These are phyloP conservation scores for Agrocybe chaxingu DNA, from an alignment of 768 basidiomycete genomes.

Conservation along the genomic window DNA sequence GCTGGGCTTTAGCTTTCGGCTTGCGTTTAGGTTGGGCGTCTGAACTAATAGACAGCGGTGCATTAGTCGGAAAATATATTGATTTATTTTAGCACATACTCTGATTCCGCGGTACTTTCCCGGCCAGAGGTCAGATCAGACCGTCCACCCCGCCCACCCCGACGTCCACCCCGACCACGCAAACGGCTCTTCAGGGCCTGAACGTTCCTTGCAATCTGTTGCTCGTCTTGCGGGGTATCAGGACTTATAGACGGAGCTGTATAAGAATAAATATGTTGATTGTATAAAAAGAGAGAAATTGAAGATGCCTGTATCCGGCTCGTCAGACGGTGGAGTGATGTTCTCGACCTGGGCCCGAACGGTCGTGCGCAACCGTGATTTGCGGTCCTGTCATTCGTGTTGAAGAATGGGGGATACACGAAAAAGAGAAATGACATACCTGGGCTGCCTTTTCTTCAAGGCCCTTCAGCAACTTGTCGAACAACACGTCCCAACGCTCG, in stretches of 20 bases:
- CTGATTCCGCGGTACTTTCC: constrained; percentile 64
- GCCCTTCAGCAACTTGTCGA: constrained; percentile 70
- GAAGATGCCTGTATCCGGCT: constrained; percentile 50
- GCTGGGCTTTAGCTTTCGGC: constrained; percentile 64
- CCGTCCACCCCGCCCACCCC: constrained; percentile 50
- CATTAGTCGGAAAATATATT: constrained; percentile 1
- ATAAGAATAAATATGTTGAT: constrained; percentile 34
- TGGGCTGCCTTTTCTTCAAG: constrained; percentile 75
- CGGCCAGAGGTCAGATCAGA: constrained; percentile 48
- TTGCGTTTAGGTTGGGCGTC: constrained; percentile 63
- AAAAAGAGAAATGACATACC: constrained; percentile 31
- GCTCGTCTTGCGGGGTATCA: constrained; percentile 66
- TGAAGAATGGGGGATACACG: constrained; percentile 1
- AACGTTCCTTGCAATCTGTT: constrained; percentile 90
- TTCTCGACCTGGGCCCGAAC: constrained; percentile 33
- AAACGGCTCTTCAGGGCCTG: constrained; percentile 85
- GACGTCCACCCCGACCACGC: constrained; percentile 68
- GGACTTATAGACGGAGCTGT: constrained; percentile 29
- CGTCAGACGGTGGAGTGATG: constrained; percentile 55
- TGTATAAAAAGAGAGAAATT: neutral
- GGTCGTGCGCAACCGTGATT: constrained; percentile 53
- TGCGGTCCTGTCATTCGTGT: constrained; percentile 55
- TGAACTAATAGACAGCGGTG: constrained; percentile 38
- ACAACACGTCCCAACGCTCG: constrained; percentile 77
- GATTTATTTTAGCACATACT: constrained; percentile 44